Base-by-base conservation (phyloP, 306 rosid species). In the Trifolium repens region DNA sequence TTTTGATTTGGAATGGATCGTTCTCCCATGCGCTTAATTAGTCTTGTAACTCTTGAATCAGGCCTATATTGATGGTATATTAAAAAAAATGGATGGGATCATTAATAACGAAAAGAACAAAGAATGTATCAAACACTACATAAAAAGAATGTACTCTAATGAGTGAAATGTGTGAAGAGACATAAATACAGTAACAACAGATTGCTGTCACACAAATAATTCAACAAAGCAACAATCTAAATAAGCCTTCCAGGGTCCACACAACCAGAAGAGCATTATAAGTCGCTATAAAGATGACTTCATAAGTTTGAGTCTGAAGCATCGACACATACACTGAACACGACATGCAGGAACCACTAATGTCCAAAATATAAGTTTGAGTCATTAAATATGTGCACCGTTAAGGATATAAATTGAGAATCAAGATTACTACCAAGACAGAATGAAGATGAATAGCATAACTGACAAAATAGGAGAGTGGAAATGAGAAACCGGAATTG, bases 1-100 rank as follows among this genome's bases (percentile, higher is more conserved):
- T 82, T 94, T 84, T 94, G 99, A 65, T 81, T 84, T 77, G 96
- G 89, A 65, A 86, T 83, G 9, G 79, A 5, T 35, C 75, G 84
- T 58, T 81, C 85, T 80, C 99, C 99, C 92, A 92, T 85, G 57
- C 85, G 90, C 78, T 89, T 81, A 57, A 94, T 88, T 59, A 92
- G 82, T 78, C 83, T 87, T 83, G 81, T 85, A 57, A 94, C 97
- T 81, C 99, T 89, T 71, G 69, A 10, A 86, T 94, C 97, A 67
- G 97, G 96, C 88, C 99, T 94, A 55, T 8, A 77, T 50, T 58
- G 52, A 52, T 75, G 26, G 52, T 84, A 77, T 75, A 37, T 30
- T 70, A 73, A 40, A 63, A 32, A 15, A 43, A 72, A 66, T 55
- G 43, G 52, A 77, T 44, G 53, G 10, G 14, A 67, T 57, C 58